Base-by-base conservation (phyloP, 2,329 filamentous ascomycete species). In the Aureobasidium sp. region DNA sequence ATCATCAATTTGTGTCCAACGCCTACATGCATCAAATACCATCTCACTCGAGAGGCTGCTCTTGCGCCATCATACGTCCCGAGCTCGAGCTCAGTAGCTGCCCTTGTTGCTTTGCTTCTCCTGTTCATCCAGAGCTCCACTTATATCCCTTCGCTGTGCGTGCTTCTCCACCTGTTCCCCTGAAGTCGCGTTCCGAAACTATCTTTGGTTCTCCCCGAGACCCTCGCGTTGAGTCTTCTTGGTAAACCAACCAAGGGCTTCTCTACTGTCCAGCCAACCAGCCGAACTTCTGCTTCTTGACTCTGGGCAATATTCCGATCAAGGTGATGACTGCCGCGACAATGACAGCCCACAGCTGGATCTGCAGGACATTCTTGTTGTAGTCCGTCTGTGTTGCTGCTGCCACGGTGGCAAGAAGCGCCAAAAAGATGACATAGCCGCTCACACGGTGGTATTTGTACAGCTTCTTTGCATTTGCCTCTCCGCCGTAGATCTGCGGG, bases 391-490 rank as follows among this genome's bases (percentile, higher is more conserved):
- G 77, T 3, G 84, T 88, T 1, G 90, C 88, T 21, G 85, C 84
- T 44, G 79, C 73, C 34, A 95, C 78, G 0, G 90, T 93, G 8
- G 80, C 81, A 57, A 95, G 70, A 57, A 91, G 76, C 61, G 94
- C 63, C 47, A 84, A 64, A 51, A 91, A 71, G 55, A 90, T 72
- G 6, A 81, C 59, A 66, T 98, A 97, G 2, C 91, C 93, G 19
- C 76, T 78, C 51, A 79, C 71, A 25, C 91, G 81, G 68, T 97
- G 93, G 63, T 90, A 95, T 71, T 95, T 96, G 77, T 91, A 97
- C 37, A 95, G 68, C 21, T 76, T 76, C 77, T 90, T 94, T 17
- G 90, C 91, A 3, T 82, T 83, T 22, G 88, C 83, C 58, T 85
- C 82, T 53, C 88, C 83, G 4, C 90, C 90, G 62, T 91, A 94